phyloP scores from a whole-genome alignment of 192 early-diverging fungal genomes.

The Coemansia sp. region DNA sequence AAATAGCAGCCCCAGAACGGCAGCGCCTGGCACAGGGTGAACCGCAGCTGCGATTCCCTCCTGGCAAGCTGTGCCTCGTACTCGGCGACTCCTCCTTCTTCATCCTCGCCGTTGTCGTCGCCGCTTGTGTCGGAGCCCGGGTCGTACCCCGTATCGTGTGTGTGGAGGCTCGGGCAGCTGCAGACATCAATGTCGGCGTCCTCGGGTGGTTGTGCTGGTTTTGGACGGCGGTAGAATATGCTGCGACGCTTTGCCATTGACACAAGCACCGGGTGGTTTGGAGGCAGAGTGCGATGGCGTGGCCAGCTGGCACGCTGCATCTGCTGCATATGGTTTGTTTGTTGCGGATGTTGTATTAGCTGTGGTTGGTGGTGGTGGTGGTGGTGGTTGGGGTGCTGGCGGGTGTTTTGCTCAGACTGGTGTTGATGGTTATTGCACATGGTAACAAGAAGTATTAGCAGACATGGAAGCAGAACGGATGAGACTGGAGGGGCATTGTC shows the following conservation, averaged over 20 bases:
- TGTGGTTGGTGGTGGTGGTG: neutral
- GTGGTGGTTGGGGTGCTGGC: neutral
- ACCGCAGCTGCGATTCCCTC: slow-evolving; percentile 5
- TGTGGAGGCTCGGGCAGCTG: neutral
- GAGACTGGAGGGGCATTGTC: too few species aligned
- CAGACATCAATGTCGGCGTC: neutral
- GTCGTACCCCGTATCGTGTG: slow-evolving; percentile 14
- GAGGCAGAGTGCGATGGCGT: slow-evolving; percentile 9
- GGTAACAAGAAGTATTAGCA: neutral
- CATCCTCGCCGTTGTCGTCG: neutral
- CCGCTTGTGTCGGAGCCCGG: slow-evolving; percentile 4
- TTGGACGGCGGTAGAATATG: slow-evolving; percentile 33
- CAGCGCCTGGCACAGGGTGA: slow-evolving; percentile 18
- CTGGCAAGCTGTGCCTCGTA: neutral
- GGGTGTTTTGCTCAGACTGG: neutral
- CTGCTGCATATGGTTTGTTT: neutral
- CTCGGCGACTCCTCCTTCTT: slow-evolving; percentile 5
- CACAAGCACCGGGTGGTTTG: slow-evolving; percentile 9
- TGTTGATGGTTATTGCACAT: neutral
- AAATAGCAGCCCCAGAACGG: slow-evolving; percentile 37
- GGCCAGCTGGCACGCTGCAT: slow-evolving; percentile 9
- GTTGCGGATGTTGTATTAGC: too few species aligned
- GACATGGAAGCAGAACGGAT: neutral
- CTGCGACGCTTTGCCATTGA: slow-evolving; percentile 22
- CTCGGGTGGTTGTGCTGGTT: neutral